phyloP scores from a whole-genome alignment of 73 alveolate species.

The Paramecium primaurelia region DNA sequence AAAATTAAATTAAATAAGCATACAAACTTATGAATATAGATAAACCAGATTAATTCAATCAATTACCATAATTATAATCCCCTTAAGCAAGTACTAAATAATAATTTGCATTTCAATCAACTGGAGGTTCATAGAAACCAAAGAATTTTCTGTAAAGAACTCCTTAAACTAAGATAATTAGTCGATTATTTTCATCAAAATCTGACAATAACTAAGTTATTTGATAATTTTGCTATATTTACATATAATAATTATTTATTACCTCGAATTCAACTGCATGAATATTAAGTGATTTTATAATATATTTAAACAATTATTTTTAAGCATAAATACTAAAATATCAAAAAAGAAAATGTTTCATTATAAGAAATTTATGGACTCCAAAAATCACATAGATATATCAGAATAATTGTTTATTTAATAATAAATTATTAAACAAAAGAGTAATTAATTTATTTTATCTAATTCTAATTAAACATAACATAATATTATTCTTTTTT shows the following conservation, averaged over 20 bases:
- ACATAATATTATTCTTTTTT: too few relatives aligned
- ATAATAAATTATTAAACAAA: too few relatives aligned
- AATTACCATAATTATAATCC: neutral
- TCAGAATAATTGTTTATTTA: too few relatives aligned
- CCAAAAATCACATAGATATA: too few relatives aligned
- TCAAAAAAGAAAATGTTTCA: too few relatives aligned
- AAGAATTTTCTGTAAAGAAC: neutral
- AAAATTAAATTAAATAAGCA: neutral
- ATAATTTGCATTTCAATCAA: neutral
- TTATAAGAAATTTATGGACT: too few relatives aligned
- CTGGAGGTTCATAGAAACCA: neutral
- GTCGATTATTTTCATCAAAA: slow-evolving; percentile 16
- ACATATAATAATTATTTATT: neutral
- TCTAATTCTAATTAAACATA: too few relatives aligned
- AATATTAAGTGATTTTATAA: neutral
- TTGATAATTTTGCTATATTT: neutral
- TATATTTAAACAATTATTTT: neutral
- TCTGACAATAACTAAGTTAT: neutral
- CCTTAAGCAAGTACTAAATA: neutral
- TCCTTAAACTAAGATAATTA: neutral
- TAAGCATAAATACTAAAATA: too few relatives aligned
- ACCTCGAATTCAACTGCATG: neutral
- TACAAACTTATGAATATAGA: neutral
- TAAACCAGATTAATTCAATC: neutral
- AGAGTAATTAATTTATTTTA: too few relatives aligned